Conservation (phyloP, 163 green algal species). For the Coccomyxa subellipsoidea region DNA sequence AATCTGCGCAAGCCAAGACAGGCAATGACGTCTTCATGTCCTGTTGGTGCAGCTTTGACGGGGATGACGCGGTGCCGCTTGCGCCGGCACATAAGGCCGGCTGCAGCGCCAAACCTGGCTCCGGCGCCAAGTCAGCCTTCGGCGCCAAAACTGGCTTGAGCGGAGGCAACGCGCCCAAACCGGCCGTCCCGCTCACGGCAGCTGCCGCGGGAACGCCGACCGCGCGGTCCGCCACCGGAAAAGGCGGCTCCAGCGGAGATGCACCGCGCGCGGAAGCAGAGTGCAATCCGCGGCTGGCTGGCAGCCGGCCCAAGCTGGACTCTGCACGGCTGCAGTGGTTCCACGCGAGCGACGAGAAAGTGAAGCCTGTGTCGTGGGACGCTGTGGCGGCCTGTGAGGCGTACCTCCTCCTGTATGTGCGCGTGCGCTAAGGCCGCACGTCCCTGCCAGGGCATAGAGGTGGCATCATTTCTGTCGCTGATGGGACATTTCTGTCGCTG, state of each 20-base stretch:
- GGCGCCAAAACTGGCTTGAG: neutral
- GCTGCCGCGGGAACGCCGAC: too few species aligned
- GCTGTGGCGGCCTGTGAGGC: slow-evolving; percentile 24
- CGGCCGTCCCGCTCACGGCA: neutral
- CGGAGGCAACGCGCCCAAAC: too few species aligned
- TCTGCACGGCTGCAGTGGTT: slow-evolving; percentile 26
- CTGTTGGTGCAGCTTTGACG: neutral
- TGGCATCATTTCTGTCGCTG: too few species aligned
- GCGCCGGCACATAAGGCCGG: neutral
- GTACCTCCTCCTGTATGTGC: slow-evolving; percentile 36
- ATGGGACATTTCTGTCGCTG: too few species aligned
- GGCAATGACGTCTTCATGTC: too few species aligned
- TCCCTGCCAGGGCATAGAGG: too few species aligned
- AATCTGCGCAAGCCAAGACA: too few species aligned
- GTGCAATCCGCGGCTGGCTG: neutral
- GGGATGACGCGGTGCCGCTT: neutral
- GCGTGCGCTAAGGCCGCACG: neutral
- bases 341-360: slow-evolving; percentile 39
- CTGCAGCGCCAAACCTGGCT: neutral
- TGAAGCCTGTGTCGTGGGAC: slow-evolving; percentile 19
- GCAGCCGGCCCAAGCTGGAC: neutral
- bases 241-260: too few species aligned
- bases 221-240: neutral
- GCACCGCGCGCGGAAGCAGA: neutral
- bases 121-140: too few species aligned